Evolutionary conservation across 495 filamentous ascomycete genomes (phyloP).

Genomic region (Tuber indicum): DNA sequence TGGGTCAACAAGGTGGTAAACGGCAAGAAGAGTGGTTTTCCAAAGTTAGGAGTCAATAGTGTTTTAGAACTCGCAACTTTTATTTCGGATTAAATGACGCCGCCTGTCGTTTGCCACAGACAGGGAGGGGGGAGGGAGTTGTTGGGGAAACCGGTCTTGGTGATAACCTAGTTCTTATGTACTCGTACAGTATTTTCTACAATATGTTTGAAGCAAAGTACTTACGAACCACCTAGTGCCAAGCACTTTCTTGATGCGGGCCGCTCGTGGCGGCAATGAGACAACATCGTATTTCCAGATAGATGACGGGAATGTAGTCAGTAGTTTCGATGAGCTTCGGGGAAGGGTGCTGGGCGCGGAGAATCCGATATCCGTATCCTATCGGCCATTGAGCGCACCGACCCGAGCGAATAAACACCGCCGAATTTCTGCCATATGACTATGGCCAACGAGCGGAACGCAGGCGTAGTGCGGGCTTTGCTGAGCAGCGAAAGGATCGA

Average conservation of each 20-base stretch:
- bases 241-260: neutral
- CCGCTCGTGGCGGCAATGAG: neutral
- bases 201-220: neutral
- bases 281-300: neutral
- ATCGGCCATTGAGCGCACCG: neutral
- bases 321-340: constrained; percentile 14
- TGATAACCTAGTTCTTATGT: neutral
- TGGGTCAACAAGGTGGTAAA: neutral
- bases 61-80: neutral
- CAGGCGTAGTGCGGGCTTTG: neutral
- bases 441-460: neutral
- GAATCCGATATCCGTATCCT: neutral
- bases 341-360: neutral
- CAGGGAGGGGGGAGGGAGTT: neutral
- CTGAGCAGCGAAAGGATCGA: neutral
- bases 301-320: constrained; percentile 8
- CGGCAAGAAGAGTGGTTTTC: neutral
- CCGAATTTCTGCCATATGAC: neutral
- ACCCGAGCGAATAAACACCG: neutral
- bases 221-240: neutral
- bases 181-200: neutral
- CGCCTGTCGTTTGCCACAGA: neutral
- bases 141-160: neutral
- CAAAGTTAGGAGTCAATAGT: neutral
- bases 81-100: neutral